A percentile compares a stretch with the other conserved stretches of the same genome.
These are phyloP conservation scores for Pseudopithomyces chartarum DNA, from an alignment of 2,329 filamentous ascomycete genomes.

Conservation along the genomic window DNA sequence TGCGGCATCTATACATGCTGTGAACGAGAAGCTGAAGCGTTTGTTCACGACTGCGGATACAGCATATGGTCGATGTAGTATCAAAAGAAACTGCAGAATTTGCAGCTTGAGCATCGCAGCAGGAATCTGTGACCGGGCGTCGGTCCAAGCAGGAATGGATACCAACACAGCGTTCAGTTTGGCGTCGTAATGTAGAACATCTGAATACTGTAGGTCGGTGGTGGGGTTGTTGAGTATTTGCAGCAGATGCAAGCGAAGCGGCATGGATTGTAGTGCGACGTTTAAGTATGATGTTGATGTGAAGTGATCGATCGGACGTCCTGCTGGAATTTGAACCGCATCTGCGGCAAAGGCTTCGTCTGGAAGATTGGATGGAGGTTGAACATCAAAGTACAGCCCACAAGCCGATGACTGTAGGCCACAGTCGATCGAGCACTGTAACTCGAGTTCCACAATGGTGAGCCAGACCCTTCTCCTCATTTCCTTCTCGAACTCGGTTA, in stretches of 20 bases:
- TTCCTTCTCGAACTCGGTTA: slow-evolving; percentile 53
- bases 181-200: slow-evolving; percentile 39
- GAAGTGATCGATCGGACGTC: slow-evolving; percentile 31
- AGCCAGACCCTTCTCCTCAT: slow-evolving; percentile 63
- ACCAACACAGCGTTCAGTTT: slow-evolving; percentile 31
- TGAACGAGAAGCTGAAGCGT: slow-evolving; percentile 40
- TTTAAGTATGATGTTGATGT: slow-evolving; percentile 37
- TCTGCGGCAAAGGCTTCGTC: slow-evolving; percentile 53
- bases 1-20: slow-evolving; percentile 32
- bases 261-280: slow-evolving; percentile 29
- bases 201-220: slow-evolving; percentile 33
- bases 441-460: slow-evolving; percentile 61
- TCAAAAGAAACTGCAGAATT: slow-evolving; percentile 39
- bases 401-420: slow-evolving; percentile 56
- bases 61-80: slow-evolving; percentile 42
- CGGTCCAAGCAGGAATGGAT: slow-evolving; percentile 30
- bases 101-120: slow-evolving; percentile 36
- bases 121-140: slow-evolving; percentile 21
- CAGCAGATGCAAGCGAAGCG: slow-evolving; percentile 38
- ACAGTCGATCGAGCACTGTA: slow-evolving; percentile 60
- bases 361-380: slow-evolving; percentile 55
- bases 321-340: slow-evolving; percentile 25
- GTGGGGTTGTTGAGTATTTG: slow-evolving; percentile 40
- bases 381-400: slow-evolving; percentile 55
- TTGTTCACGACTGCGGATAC: slow-evolving; percentile 27